Percentiles rank a stretch among this genome's conserved stretches.
Conservation (phyloP, 78 protist genomes). For the Dictyostelium capitatum region DNA sequence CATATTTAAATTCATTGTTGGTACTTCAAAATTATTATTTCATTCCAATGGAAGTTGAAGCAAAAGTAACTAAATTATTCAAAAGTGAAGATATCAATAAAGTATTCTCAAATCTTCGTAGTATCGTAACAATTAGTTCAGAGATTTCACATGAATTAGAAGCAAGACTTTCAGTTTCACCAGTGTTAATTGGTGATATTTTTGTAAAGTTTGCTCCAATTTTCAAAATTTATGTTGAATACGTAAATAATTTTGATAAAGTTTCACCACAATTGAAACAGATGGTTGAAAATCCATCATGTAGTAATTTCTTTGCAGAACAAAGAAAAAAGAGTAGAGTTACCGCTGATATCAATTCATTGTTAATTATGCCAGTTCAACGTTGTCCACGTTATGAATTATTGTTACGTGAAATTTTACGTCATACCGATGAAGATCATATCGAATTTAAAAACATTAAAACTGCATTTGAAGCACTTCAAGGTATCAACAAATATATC, state of each 20-base stretch:
- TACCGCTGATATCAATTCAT: constrained; percentile 30
- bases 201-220: constrained; percentile 70
- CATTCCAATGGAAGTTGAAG: constrained; percentile 81
- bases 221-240: constrained; percentile 73
- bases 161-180: constrained; percentile 10
- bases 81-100: constrained; percentile 61
- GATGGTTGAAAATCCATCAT: constrained; percentile 41
- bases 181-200: constrained; percentile 68
- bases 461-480: constrained; percentile 38
- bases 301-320: constrained; percentile 26
- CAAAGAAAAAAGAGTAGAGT: constrained; percentile 53
- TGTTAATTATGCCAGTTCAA: constrained; percentile 77
- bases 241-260: constrained; percentile 67
- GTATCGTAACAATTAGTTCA: constrained; percentile 32
- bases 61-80: constrained; percentile 60
- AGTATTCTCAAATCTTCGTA: constrained; percentile 59
- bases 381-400: constrained; percentile 67
- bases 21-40: constrained; percentile 63
- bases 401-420: constrained; percentile 60
- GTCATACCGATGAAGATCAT: constrained; percentile 38
- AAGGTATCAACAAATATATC: constrained; percentile 53
- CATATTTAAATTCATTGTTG: constrained; percentile 64
- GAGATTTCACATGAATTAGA: constrained; percentile 44
- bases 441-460: constrained; percentile 51
- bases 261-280: constrained; percentile 35